A percentile compares a stretch with the other conserved stretches of the same genome.
Conservation (phyloP, 2,329 filamentous ascomycete genomes). For the Dactylellina haptotyla region DNA sequence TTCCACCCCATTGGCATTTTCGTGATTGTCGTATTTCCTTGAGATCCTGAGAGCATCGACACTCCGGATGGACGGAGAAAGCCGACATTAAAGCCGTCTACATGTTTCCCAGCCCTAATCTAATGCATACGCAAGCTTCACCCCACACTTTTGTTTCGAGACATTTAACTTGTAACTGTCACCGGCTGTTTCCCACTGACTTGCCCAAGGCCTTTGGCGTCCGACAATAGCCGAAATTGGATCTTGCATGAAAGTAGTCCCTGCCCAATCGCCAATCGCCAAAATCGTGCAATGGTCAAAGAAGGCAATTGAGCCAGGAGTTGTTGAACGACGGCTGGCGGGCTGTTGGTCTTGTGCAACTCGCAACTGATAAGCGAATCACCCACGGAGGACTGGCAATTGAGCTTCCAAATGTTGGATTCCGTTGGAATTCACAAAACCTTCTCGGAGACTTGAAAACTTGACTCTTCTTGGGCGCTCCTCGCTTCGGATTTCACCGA, state of each 20-base stretch:
- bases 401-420: no score
- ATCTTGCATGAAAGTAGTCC: constrained; percentile 37
- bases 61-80: constrained; percentile 37
- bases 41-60: constrained; percentile 18
- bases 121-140: constrained; percentile 23
- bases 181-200: neutral
- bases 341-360: constrained; percentile 40
- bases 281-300: constrained; percentile 43
- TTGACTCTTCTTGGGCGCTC: neutral
- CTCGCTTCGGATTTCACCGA: constrained; percentile 51
- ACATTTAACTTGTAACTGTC: constrained; percentile 16
- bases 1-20: constrained; percentile 6
- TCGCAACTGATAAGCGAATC: constrained; percentile 53
- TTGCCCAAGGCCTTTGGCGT: constrained; percentile 15
- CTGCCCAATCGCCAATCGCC: constrained; percentile 49
- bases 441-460: neutral
- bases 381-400: no score
- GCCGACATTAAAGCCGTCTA: constrained; percentile 17
- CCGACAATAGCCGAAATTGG: constrained; percentile 54
- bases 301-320: constrained; percentile 24
- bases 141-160: constrained; percentile 35
- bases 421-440: neutral
- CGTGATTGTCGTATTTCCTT: constrained; percentile 16
- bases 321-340: constrained; percentile 7
- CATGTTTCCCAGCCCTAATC: neutral